phyloP scores from a whole-genome alignment of 1,284 basidiomycete genomes.

The Prillingera fragicola region DNA sequence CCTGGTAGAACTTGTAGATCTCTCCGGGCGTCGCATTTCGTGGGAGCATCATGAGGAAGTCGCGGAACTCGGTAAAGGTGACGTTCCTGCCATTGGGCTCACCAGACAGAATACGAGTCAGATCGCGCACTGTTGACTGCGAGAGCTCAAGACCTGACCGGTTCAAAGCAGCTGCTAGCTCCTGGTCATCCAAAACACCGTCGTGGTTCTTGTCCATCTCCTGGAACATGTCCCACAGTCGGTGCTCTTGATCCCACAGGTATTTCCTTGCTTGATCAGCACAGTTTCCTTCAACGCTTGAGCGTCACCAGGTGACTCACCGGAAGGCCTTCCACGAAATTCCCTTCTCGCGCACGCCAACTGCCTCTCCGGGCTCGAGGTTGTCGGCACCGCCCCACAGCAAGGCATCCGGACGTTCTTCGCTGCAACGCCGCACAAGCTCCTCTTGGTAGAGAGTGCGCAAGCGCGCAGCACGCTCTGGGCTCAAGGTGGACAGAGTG shows the following conservation, averaged over 20 bases:
- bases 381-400: slow-evolving; percentile 52
- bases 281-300: background rate
- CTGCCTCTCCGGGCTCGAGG: slow-evolving; percentile 34
- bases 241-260: slow-evolving; percentile 51
- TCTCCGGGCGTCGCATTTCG: slow-evolving; percentile 72
- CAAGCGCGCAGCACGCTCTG: slow-evolving; percentile 63
- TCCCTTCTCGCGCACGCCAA: slow-evolving; percentile 36
- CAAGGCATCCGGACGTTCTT: slow-evolving; percentile 39
- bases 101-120: slow-evolving; percentile 62
- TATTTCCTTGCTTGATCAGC: slow-evolving; percentile 39
- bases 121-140: slow-evolving; percentile 63
- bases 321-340: slow-evolving; percentile 74
- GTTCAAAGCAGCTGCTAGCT: slow-evolving; percentile 63
- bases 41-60: slow-evolving; percentile 81
- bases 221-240: slow-evolving; percentile 84
- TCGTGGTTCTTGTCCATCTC: slow-evolving; percentile 80
- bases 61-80: slow-evolving; percentile 78
- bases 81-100: slow-evolving; percentile 55
- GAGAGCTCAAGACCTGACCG: slow-evolving; percentile 69
- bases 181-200: slow-evolving; percentile 67
- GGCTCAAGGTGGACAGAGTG: slow-evolving; percentile 52
- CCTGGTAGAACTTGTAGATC: slow-evolving; percentile 73
- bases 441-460: slow-evolving; percentile 71
- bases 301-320: slow-evolving; percentile 20
- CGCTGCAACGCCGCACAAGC: slow-evolving; percentile 57